A percentile compares a stretch with the other conserved stretches of the same genome.
Conservation (phyloP, 257 asterid genomes). For the Paraleonurus japonicus region DNA sequence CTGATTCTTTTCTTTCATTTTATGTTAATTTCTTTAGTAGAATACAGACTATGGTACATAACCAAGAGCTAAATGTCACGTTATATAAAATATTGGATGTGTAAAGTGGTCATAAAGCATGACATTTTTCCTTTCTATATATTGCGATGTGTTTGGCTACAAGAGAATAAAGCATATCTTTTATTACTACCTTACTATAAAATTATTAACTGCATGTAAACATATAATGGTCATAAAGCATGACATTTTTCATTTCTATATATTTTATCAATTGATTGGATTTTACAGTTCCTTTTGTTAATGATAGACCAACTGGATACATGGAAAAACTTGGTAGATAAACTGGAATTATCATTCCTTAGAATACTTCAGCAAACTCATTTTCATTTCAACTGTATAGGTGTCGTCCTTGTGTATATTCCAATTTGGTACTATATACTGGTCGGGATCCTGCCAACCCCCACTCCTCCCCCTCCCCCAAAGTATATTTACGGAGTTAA, state of each 20-base stretch:
- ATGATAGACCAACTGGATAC: not conserved
- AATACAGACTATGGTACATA: not conserved
- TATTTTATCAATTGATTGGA: not conserved
- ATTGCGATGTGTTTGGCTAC: not conserved
- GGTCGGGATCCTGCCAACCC: not conserved
- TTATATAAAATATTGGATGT: not conserved
- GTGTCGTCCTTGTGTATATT: not conserved
- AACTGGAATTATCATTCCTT: not conserved
- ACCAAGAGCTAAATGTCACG: not conserved
- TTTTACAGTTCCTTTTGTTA: not conserved
- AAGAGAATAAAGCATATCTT: constrained; percentile 6
- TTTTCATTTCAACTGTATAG: not conserved
- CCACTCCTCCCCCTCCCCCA: not conserved
- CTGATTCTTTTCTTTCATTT: not conserved
- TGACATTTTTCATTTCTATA: not conserved
- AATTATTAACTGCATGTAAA: not conserved
- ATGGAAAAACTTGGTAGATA: not conserved
- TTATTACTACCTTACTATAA: not conserved
- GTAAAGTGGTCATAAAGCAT: too few relatives aligned
- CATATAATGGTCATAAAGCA: not conserved
- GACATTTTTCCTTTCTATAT: not conserved
- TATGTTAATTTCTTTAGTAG: not conserved
- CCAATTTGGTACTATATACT: not conserved
- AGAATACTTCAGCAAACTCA: not conserved
- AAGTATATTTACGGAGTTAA: not conserved